Evolutionary conservation across 495 filamentous ascomycete genomes (phyloP), one percentile per base, ranked within the genome.

Genomic region (Hypoxylon fuscum): DNA sequence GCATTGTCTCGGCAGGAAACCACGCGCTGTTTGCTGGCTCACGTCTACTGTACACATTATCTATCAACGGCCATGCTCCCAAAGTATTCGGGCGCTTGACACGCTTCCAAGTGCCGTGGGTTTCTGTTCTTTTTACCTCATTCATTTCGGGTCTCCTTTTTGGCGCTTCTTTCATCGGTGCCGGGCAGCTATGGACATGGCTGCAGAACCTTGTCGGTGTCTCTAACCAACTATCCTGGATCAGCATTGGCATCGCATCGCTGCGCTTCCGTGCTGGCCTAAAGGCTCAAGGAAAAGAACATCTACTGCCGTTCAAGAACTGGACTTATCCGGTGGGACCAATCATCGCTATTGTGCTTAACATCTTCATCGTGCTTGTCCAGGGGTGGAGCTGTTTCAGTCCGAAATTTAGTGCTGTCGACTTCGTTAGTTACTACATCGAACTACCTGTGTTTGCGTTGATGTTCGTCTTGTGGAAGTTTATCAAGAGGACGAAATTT

Each of bases 141-240:
- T 62, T 78, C 5, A 80, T 87, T 35, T 83, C 79, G 52, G 82
- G 79, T 4, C 75, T 87, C 2, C 85, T 83, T 55, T 88, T 87
- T 47, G 84, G 84, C 17, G 83, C 83, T 1, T 83, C 79, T 57
- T 87, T 85, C 37, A 86, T 87, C 51, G 85, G 85, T 0, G 84
- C 85, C 0, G 84, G 85, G 12, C 74, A 85, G 81, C 62, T 71
- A 3, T 86, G 83, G 83, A 78, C 75, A 2, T 86, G 83, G 83
- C 66, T 86, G 25, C 83, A 85, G 56, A 83, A 83, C 43, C 79
- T 88, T 49, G 85, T 87, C 37, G 85, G 84, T 10, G 85, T 88
- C 10, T 86, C 84, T 0, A 88, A 87, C 61, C 85, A 87, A 69
- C 71, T 88, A 4, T 82, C 82, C 31, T 88, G 85, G 85, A 78